Conservation (phyloP, 2,329 filamentous ascomycete genomes). For the Chalaropsis ovoidea region DNA sequence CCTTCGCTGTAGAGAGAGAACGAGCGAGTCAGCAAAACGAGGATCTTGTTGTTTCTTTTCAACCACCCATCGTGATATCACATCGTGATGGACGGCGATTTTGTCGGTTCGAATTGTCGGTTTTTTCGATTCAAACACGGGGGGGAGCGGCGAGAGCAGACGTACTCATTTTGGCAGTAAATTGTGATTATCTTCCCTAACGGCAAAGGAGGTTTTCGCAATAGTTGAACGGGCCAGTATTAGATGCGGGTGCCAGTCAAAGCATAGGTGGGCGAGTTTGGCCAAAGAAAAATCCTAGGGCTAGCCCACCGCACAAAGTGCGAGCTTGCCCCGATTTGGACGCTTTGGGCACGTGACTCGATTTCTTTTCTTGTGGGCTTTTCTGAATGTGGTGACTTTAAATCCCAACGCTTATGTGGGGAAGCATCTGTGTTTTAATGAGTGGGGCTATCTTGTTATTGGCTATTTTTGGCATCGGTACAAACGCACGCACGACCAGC, state of each 20-base stretch:
- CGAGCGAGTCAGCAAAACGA: conserved; percentile 26
- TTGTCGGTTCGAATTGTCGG: conserved; percentile 24
- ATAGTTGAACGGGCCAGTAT: conserved; percentile 25
- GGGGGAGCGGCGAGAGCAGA: conserved; percentile 28
- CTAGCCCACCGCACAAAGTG: conserved; percentile 23
- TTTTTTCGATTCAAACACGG: conserved; percentile 20
- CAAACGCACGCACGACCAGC: no score
- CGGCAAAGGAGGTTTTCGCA: conserved; percentile 23
- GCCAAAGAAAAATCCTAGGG: conserved; percentile 24
- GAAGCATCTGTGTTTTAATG: background rate
- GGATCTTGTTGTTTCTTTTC: background rate
- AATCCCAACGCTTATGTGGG: background rate
- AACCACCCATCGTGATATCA: conserved; percentile 12
- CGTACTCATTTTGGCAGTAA: conserved; percentile 50
- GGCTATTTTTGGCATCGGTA: background rate
- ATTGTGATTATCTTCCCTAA: conserved; percentile 28
- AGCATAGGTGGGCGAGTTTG: conserved; percentile 24
- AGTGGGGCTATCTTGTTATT: background rate
- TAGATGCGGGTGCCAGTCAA: conserved; percentile 22
- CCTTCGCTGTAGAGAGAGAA: conserved; percentile 40
- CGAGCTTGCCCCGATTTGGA: conserved; percentile 20
- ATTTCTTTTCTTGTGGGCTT: conserved; percentile 9
- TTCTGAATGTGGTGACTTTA: background rate
- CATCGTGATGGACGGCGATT: conserved; percentile 25
- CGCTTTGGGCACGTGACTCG: conserved; percentile 11